Percentiles rank a stretch among this genome's conserved stretches.
phyloP scores from a whole-genome alignment of 2,329 filamentous ascomycete genomes.

The Venturia oleaginea region DNA sequence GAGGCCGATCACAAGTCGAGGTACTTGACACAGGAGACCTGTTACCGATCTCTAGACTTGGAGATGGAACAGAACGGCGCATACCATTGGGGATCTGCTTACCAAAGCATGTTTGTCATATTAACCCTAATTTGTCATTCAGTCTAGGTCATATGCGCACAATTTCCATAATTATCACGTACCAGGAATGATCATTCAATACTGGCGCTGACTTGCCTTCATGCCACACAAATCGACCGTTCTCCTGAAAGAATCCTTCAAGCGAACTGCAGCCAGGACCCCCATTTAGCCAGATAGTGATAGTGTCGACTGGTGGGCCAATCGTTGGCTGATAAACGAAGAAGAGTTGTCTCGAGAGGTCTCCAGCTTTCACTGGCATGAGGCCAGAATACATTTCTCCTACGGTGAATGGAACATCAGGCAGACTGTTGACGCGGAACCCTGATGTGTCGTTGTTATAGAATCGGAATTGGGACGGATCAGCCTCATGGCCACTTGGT shows the following conservation, averaged over 20 bases:
- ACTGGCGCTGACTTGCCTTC: neutral
- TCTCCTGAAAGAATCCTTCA: constrained; percentile 15
- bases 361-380: constrained; percentile 12
- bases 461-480: constrained; percentile 4
- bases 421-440: constrained; percentile 9
- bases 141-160: neutral
- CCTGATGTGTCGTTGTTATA: neutral
- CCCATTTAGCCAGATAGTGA: constrained; percentile 19
- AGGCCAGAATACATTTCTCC: constrained; percentile 15
- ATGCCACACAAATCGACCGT: constrained; percentile 11
- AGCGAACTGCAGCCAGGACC: constrained; percentile 17
- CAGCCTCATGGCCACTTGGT: neutral
- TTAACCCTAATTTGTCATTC: constrained; percentile 7
- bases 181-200: constrained; percentile 14
- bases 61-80: neutral
- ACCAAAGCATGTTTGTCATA: constrained; percentile 17
- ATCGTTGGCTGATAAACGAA: constrained; percentile 19
- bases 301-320: constrained; percentile 18
- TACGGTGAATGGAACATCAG: constrained; percentile 12
- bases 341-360: constrained; percentile 12
- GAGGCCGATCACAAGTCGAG: too few relatives aligned
- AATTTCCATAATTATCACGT: neutral
- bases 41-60: neutral
- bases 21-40: neutral
- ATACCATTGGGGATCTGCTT: neutral